phyloP scores from a whole-genome alignment of 192 early-diverging fungal species.

The Jimgerdemannia lactiflua region DNA sequence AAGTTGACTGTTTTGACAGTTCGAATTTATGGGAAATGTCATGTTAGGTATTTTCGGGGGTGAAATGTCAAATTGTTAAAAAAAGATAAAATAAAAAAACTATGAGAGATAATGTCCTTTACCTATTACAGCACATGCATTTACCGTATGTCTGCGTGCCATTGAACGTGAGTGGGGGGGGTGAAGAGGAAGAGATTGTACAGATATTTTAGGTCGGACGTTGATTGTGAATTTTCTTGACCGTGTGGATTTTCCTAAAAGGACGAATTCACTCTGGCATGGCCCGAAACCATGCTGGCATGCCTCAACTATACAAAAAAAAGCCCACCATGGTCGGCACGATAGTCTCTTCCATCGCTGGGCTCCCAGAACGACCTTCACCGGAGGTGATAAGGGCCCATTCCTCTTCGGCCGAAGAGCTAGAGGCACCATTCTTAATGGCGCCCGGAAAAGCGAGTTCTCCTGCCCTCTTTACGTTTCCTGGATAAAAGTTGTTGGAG shows the following conservation, averaged over 20 bases:
- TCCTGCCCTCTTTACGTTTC: neutral
- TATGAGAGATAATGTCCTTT: neutral
- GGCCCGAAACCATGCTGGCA: neutral
- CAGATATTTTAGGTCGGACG: neutral
- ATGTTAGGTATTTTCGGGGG: too few relatives aligned
- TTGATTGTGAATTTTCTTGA: too few relatives aligned
- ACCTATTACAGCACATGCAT: conserved; percentile 65
- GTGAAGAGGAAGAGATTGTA: neutral
- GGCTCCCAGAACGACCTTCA: neutral
- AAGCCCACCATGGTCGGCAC: neutral
- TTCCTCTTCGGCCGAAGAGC: neutral
- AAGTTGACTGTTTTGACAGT: conserved; percentile 48
- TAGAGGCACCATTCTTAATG: neutral
- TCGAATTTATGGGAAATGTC: neutral
- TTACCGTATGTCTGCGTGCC: conserved; percentile 46
- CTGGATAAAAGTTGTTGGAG: neutral
- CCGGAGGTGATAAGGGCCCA: neutral
- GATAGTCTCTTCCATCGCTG: neutral
- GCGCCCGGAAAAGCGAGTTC: too few relatives aligned
- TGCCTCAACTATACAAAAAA: neutral
- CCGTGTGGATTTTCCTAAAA: neutral
- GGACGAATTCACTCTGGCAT: neutral
- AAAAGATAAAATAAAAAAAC: too few relatives aligned
- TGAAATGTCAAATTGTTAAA: too few relatives aligned
- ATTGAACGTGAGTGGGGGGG: neutral